Percentiles rank a stretch among this genome's conserved stretches.
phyloP scores from a whole-genome alignment of 1,284 basidiomycete species.

The Golubevia pallescens region DNA sequence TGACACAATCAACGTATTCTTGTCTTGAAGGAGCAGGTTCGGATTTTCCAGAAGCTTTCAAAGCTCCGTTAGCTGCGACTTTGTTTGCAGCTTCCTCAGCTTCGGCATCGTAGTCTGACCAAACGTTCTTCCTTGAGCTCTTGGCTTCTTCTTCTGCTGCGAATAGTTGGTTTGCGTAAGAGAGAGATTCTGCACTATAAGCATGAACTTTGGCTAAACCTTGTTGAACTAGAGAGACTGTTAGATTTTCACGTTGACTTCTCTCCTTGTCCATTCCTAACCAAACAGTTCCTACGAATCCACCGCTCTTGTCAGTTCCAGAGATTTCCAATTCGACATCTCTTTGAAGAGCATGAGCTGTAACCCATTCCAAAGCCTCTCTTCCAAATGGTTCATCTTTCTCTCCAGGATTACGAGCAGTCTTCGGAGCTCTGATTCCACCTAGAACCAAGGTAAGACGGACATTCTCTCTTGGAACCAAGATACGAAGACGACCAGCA shows the following conservation, averaged over 20 bases:
- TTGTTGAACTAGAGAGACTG: constrained; percentile 80
- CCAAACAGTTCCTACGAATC: constrained; percentile 80
- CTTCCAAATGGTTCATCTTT: constrained; percentile 86
- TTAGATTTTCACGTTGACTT: constrained; percentile 73
- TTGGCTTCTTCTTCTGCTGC: constrained; percentile 74
- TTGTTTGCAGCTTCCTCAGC: constrained; percentile 67
- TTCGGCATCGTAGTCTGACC: constrained; percentile 71
- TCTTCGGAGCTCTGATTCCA: constrained; percentile 65
- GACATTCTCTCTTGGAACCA: constrained; percentile 46
- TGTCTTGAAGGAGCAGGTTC: constrained; percentile 65
- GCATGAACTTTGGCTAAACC: constrained; percentile 82
- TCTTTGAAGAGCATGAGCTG: constrained; percentile 83
- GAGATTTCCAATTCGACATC: constrained; percentile 93
- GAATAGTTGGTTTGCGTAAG: constrained; percentile 79
- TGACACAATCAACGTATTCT: constrained; percentile 88
- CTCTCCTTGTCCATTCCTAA: too few relatives aligned
- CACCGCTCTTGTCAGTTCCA: constrained; percentile 88
- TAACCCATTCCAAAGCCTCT: constrained; percentile 83
- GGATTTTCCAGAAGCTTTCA: neutral
- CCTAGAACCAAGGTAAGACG: constrained; percentile 54
- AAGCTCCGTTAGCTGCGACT: constrained; percentile 64
- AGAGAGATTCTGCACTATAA: constrained; percentile 81
- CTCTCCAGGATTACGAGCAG: constrained; percentile 73
- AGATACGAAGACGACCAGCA: constrained; percentile 33
- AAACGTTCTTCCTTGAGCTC: constrained; percentile 1